Base-by-base conservation (phyloP, 2,329 filamentous ascomycete species). In the Lachnellula cervina region DNA sequence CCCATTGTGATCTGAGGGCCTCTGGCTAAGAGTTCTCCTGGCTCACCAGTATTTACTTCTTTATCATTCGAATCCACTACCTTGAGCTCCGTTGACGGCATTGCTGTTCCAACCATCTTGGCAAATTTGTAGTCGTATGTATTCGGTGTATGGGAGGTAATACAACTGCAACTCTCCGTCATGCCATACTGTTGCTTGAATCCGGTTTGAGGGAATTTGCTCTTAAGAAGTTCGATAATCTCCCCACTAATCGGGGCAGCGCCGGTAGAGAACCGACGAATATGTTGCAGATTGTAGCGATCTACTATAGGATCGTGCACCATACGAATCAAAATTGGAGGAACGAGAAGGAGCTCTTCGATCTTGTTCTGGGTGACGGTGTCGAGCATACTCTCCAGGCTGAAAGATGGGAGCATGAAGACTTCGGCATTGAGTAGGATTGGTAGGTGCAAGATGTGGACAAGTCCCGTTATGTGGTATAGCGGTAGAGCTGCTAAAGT, bases 1-100 rank as follows among this genome's bases (percentile, higher is more conserved):
- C 87, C 85, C 60, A 83, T 84, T 80, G 90, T 86, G 46, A 92
- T 74, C 44, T 83, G 89, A 2, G 88, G 89, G 0, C 81, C 87
- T 1, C 80, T 77, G 3, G 92, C 76, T 82, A 84, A 89, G 23
- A 94, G 73, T 72, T 69, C 66, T 0, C 81, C 81, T 0, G 77
- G 72, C 63, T 84, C 74, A 43, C 76, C 76, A 4, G 80, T 64
- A 0, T 72, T 77, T 1, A 75, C 76, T 62, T 84, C 80, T 1
- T 72, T 74, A 0, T 80, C 82, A 44, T 81, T 75, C 11, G 79
- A 77, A 34, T 81, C 76, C 19, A 86, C 67, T 42, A 87, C 78
- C 60, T 82, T 84, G 44, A 86, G 75, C 51, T 81, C 79, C 0
- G 84, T 87, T 13, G 74, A 78, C 0, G 81, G 77, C 5, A 83